These are phyloP conservation scores for Phycomyces blakesleeanus DNA, from an alignment of 192 early-diverging fungal genomes.

Conservation along the genomic window DNA sequence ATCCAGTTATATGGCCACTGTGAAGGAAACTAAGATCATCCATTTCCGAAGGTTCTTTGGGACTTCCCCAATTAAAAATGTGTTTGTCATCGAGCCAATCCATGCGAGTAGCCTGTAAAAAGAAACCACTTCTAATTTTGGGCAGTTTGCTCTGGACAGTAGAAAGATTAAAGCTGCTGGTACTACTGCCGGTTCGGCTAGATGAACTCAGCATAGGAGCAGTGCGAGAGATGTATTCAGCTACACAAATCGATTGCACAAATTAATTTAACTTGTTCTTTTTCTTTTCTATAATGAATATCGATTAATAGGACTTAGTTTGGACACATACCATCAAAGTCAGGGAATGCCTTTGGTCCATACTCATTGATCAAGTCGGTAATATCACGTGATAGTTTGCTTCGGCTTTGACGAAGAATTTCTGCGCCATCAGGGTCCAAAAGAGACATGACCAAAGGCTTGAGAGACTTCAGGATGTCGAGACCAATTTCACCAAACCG, in stretches of 20 bases:
- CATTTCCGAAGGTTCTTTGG: constrained; percentile 42
- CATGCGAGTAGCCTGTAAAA: constrained; percentile 29
- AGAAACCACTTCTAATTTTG: constrained; percentile 29
- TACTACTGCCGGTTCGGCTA: neutral
- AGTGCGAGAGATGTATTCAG: constrained; percentile 12
- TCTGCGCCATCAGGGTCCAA: constrained; percentile 52
- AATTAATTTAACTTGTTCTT: neutral
- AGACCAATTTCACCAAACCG: constrained; percentile 73
- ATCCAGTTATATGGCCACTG: constrained; percentile 22
- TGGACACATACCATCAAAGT: constrained; percentile 52
- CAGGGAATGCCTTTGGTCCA: constrained; percentile 73
- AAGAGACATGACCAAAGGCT: constrained; percentile 78
- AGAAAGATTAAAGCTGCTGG: constrained; percentile 5
- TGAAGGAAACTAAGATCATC: constrained; percentile 49
- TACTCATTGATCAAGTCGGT: constrained; percentile 81
- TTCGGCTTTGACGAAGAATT: constrained; percentile 65
- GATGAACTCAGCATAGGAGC: constrained; percentile 2
- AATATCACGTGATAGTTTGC: constrained; percentile 72
- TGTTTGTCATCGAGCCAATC: constrained; percentile 50
- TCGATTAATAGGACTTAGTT: too few relatives aligned
- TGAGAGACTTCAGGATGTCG: constrained; percentile 77
- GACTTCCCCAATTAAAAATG: constrained; percentile 49
- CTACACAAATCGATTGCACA: neutral
- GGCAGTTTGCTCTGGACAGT: constrained; percentile 9
- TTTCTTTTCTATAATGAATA: too few relatives aligned